These are phyloP conservation scores for Rosa persica DNA, from an alignment of 306 rosid genomes.

Conservation along the genomic window DNA sequence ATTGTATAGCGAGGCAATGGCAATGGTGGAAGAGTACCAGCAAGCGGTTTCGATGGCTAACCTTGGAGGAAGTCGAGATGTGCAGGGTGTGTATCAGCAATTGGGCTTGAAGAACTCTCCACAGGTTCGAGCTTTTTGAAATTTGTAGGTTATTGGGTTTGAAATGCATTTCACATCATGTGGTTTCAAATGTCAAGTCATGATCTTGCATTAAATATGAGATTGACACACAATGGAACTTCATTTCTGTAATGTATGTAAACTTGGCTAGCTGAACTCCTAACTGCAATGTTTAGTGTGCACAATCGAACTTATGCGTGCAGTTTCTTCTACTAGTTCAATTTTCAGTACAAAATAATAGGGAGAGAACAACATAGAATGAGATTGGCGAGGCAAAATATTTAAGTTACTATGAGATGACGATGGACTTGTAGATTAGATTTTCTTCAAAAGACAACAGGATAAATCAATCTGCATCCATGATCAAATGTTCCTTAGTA, in stretches of 20 bases:
- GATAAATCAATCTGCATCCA: not conserved
- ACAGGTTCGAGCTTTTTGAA: conserved; percentile 50
- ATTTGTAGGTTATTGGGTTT: not conserved
- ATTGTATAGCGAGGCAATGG: conserved; percentile 76
- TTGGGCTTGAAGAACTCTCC: conserved; percentile 78
- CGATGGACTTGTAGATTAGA: not conserved
- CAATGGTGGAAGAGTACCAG: conserved; percentile 91
- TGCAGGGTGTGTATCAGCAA: conserved; percentile 57
- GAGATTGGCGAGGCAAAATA: not conserved
- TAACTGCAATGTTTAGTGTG: not conserved
- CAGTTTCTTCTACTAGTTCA: not conserved
- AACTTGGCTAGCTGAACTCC: not conserved
- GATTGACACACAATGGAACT: not conserved
- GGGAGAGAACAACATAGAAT: not conserved
- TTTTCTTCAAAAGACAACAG: not conserved
- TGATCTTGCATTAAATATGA: not conserved
- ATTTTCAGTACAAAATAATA: not conserved
- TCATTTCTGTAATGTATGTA: not conserved
- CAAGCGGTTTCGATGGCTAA: conserved; percentile 65
- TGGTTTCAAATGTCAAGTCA: not conserved
- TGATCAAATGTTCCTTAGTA: not conserved
- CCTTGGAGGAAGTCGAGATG: conserved; percentile 69
- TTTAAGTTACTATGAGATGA: not conserved
- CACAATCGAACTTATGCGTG: not conserved
- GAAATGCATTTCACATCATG: not conserved